Conservation (phyloP, 2,329 filamentous ascomycete species). For the Epichloe glyceriae region DNA sequence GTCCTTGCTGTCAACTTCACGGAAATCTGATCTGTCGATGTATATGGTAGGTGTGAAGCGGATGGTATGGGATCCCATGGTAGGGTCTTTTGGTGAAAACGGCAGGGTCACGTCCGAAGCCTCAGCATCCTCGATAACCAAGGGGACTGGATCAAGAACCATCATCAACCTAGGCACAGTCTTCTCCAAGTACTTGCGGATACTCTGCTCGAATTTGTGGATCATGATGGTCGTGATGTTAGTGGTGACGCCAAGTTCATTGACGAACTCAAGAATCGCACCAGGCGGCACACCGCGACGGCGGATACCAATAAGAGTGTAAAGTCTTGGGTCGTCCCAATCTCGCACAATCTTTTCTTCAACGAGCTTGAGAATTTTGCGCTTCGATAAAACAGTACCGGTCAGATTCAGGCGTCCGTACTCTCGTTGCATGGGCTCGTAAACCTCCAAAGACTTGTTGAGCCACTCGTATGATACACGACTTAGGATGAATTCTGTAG, state of each 20-base stretch:
- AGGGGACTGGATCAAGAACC: slow-evolving; percentile 70
- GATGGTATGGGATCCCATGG: slow-evolving; percentile 47
- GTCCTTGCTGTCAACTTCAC: slow-evolving; percentile 58
- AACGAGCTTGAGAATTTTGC: slow-evolving; percentile 70
- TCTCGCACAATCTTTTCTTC: slow-evolving; percentile 64
- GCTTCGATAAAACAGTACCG: slow-evolving; percentile 78
- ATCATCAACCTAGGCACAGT: slow-evolving; percentile 85
- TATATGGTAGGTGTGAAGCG: slow-evolving; percentile 66
- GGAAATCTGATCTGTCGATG: slow-evolving; percentile 73
- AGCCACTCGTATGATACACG: slow-evolving; percentile 85
- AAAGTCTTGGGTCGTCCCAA: slow-evolving; percentile 87
- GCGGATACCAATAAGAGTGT: slow-evolving; percentile 72
- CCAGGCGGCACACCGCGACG: slow-evolving; percentile 78
- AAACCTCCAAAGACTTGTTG: slow-evolving; percentile 67
- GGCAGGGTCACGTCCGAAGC: slow-evolving; percentile 52
- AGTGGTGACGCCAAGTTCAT: slow-evolving; percentile 84
- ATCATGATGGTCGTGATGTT: slow-evolving; percentile 68
- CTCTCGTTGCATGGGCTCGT: slow-evolving; percentile 89
- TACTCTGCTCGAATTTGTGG: slow-evolving; percentile 68
- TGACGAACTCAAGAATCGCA: slow-evolving; percentile 79
- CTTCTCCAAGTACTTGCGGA: slow-evolving; percentile 75
- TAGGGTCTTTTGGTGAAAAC: slow-evolving; percentile 70
- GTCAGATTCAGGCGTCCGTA: slow-evolving; percentile 55
- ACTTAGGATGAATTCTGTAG: slow-evolving; percentile 78
- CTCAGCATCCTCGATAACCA: slow-evolving; percentile 69